Percentiles rank a stretch among this genome's conserved stretches.
These are phyloP conservation scores for Dendrothele bispora DNA, from an alignment of 768 basidiomycete genomes.

Conservation along the genomic window DNA sequence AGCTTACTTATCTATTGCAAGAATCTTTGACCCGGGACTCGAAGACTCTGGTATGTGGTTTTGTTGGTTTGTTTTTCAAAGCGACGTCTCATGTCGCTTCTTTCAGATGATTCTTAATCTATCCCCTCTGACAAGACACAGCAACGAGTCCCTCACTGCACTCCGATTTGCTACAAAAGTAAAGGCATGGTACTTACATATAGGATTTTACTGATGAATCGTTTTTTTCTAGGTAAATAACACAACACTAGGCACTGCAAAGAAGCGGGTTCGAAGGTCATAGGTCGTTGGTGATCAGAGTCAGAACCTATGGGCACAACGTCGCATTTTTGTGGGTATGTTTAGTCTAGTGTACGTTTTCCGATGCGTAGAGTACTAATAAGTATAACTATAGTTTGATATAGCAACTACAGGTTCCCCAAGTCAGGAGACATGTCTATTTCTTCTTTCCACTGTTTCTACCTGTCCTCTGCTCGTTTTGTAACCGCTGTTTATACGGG, in stretches of 20 bases:
- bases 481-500: no score
- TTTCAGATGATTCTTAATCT: conserved; percentile 89
- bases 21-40: conserved; percentile 90
- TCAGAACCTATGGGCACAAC: no score
- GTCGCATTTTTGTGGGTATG: no score
- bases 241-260: conserved; percentile 84
- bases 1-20: conserved; percentile 91
- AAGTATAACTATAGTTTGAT: no score
- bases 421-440: no score
- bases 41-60: conserved; percentile 67
- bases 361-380: no score
- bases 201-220: conserved; percentile 4
- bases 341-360: no score
- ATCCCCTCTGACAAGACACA: conserved; percentile 81
- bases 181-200: conserved; percentile 12
- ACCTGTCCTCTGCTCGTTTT: no score
- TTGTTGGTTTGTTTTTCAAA: background rate
- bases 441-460: no score
- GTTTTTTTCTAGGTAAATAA: conserved; percentile 74
- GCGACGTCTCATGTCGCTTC: conserved; percentile 3
- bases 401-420: no score
- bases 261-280: conserved; percentile 38
- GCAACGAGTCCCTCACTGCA: conserved; percentile 84
- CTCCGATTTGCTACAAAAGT: conserved; percentile 93
- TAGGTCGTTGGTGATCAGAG: no score